Percentiles rank a stretch among this genome's conserved stretches.
phyloP scores from a whole-genome alignment of 2,329 filamentous ascomycete genomes.

The Venturia oleaginea region DNA sequence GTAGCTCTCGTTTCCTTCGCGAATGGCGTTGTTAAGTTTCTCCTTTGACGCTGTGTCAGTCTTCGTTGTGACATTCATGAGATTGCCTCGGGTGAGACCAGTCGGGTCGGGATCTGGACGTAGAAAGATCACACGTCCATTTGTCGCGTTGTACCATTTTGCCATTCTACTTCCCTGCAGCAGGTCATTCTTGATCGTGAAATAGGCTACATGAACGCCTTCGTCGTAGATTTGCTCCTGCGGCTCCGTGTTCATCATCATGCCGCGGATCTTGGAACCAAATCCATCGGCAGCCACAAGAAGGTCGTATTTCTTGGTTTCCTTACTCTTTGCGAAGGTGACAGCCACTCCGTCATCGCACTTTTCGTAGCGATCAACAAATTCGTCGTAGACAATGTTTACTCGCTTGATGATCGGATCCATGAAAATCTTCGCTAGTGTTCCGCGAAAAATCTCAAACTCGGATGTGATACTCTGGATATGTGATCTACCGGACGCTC shows the following conservation, averaged over 20 bases:
- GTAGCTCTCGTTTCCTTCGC: constrained; percentile 18
- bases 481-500: constrained; percentile 32
- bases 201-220: constrained; percentile 31
- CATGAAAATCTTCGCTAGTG: constrained; percentile 27
- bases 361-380: constrained; percentile 22
- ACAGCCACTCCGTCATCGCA: constrained; percentile 18
- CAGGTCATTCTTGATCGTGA: constrained; percentile 25
- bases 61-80: constrained; percentile 17
- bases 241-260: constrained; percentile 18
- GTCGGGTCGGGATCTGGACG: constrained; percentile 20
- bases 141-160: constrained; percentile 19
- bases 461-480: constrained; percentile 45
- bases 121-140: constrained; percentile 18
- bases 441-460: constrained; percentile 52
- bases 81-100: constrained; percentile 16
- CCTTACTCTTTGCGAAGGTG: constrained; percentile 15
- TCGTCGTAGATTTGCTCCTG: constrained; percentile 18
- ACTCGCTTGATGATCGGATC: constrained; percentile 16
- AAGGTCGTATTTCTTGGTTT: constrained; percentile 18
- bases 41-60: constrained; percentile 24
- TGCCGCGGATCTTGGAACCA: constrained; percentile 17
- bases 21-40: constrained; percentile 22
- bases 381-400: constrained; percentile 24
- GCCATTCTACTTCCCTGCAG: constrained; percentile 18
- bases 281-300: constrained; percentile 20